Base-by-base conservation (phyloP, 2,329 filamentous ascomycete genomes). In the Cladosporium sp. region DNA sequence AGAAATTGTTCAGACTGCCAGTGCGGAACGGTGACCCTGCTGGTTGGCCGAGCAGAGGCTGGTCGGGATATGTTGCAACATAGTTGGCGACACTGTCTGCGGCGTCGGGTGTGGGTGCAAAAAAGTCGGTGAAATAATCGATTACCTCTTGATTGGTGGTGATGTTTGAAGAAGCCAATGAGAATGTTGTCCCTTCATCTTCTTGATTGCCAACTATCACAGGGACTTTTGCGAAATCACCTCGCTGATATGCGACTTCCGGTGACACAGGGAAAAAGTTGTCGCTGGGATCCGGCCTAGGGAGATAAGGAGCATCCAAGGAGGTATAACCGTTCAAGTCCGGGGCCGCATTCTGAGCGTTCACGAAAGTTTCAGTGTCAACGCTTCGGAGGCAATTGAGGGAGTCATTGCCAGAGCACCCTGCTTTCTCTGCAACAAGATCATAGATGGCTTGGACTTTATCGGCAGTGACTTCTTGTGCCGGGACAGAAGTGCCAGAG, bases 131-230 rank as follows among this genome's bases (percentile, higher is more conserved):
- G 26, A 95, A 78, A 72, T 94, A 94, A n/a, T 83, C 78, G 38
- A 87, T 82, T 0, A 93, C 71, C 6, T 87, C 78, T 1, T 78
- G 78, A 0, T 83, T 86, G 1, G 83, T 89, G 11, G 86, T 90
- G 60, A 93, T 79, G 74, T 93, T 92, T 36, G 78, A 89, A 12
- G 36, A 12, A 75, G 89, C 88, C 38, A 93, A 81, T 5, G 88
- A 82, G 74, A 93, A 92, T 1, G 93, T 77, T 0, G 91, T 92
- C 21, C 91, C 90, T 77, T 94, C 91, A 73, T 94, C 91, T 80
- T 93, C 90, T 76, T 92, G 90, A 73, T 92, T 85, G 51, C 91
- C 90, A 47, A 90, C 84, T 65, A 90, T 89, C 74, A 89, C 84
- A 2, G 87, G 87, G 0, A 89, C 84, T 14, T 82, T 81, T 7